Percentiles rank a stretch among this genome's conserved stretches.
phyloP scores from a whole-genome alignment of 2,329 filamentous ascomycete genomes.

The Dactylella cylindrospora region DNA sequence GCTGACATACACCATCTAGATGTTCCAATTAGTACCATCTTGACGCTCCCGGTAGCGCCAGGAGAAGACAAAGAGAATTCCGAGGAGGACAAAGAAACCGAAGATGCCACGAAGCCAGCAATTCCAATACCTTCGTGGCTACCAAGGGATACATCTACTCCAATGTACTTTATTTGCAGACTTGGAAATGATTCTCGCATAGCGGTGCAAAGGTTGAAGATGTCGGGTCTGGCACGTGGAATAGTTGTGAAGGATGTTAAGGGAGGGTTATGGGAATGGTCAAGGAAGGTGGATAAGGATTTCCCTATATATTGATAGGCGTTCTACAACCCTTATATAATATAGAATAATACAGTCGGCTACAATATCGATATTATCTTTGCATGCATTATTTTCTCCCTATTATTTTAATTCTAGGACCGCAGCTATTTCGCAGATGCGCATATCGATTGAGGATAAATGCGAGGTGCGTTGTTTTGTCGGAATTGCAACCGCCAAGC shows the following conservation, averaged over 20 bases:
- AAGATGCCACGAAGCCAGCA: not conserved
- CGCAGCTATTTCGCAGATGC: no score
- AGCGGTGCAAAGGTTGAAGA: constrained; percentile 66
- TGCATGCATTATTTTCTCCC: not conserved
- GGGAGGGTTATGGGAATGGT: constrained; percentile 74
- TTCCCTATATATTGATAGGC: constrained; percentile 60
- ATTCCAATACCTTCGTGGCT: constrained; percentile 51
- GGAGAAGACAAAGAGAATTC: constrained; percentile 2
- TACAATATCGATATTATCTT: not conserved
- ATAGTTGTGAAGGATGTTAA: constrained; percentile 69
- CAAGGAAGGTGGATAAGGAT: constrained; percentile 63
- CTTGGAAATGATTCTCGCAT: constrained; percentile 78
- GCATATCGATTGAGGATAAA: no score
- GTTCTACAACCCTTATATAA: not conserved
- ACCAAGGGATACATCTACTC: constrained; percentile 53
- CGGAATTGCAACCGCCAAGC: constrained; percentile 21
- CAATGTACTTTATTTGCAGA: constrained; percentile 72
- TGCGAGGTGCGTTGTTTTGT: constrained; percentile 7
- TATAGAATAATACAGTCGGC: no score
- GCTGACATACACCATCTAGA: constrained; percentile 8
- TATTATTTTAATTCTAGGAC: not conserved
- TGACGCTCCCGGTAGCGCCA: constrained; percentile 10
- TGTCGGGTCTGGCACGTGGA: constrained; percentile 55
- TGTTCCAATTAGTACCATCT: constrained; percentile 39
- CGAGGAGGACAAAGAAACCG: constrained; percentile 7